These are phyloP conservation scores for Digitaria exilis DNA, from an alignment of 202 grass and related monocot species.

Conservation along the genomic window DNA sequence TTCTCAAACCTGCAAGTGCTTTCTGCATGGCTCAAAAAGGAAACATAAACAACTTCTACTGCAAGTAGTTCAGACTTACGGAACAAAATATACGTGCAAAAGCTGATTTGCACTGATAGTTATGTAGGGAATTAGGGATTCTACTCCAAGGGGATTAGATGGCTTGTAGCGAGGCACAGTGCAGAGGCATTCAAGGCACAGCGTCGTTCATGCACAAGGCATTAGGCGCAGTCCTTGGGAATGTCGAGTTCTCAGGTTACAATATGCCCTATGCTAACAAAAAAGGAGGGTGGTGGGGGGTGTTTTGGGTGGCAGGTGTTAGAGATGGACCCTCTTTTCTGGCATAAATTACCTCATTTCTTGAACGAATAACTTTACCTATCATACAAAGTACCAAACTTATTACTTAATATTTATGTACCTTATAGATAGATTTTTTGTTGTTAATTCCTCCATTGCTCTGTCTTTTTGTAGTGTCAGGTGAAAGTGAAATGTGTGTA, in stretches of 20 bases:
- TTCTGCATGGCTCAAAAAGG: slow-evolving; percentile 50
- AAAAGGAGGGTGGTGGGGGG: too few species aligned
- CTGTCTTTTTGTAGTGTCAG: too few species aligned
- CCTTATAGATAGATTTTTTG: background rate
- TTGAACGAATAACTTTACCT: background rate
- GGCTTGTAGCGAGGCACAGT: background rate
- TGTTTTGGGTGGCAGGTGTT: too few species aligned
- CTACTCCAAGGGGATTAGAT: background rate
- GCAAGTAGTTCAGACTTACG: background rate
- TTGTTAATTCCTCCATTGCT: too few species aligned
- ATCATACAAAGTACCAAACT: background rate
- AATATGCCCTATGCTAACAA: too few species aligned
- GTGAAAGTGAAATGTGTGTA: background rate
- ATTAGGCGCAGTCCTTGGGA: too few species aligned
- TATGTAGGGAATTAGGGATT: background rate
- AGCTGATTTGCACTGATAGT: background rate
- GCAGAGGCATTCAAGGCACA: background rate
- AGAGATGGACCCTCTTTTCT: too few species aligned
- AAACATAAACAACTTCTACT: background rate
- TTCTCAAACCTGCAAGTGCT: slow-evolving; percentile 91
- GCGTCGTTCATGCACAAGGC: background rate
- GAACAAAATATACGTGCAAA: background rate
- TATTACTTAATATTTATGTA: background rate
- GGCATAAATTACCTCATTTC: background rate
- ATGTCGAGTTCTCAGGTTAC: too few species aligned